Percentiles rank a stretch among this genome's conserved stretches.
Conservation (phyloP, 1,284 basidiomycete genomes). For the Ganoderma resinaceum region DNA sequence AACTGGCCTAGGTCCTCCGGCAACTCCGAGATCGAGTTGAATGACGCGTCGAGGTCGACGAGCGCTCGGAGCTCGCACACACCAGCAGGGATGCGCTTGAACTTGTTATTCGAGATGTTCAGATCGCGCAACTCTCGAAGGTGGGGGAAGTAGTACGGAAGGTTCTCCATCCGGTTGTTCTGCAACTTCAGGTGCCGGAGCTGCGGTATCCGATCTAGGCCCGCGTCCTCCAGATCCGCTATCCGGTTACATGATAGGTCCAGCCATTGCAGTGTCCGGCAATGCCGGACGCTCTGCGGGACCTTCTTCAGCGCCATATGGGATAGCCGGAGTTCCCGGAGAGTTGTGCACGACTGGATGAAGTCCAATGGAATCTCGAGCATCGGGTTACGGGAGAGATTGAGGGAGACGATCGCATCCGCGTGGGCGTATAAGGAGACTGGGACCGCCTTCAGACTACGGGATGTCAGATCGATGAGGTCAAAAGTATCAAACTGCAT, state of each 20-base stretch:
- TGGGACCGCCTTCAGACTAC: conserved; percentile 90
- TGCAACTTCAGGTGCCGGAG: conserved; percentile 83
- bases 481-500: conserved; percentile 80
- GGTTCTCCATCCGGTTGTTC: conserved; percentile 91
- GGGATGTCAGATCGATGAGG: conserved; percentile 84
- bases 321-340: conserved; percentile 90
- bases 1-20: conserved; percentile 85
- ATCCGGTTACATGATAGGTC: conserved; percentile 96
- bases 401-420: conserved; percentile 86
- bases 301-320: conserved; percentile 96
- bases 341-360: conserved; percentile 85
- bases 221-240: conserved; percentile 87
- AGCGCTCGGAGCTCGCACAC: conserved; percentile 81
- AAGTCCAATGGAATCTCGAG: conserved; percentile 97
- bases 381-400: conserved; percentile 95
- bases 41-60: conserved; percentile 92
- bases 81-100: conserved; percentile 81
- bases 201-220: conserved; percentile 79
- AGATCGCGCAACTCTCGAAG: conserved; percentile 79
- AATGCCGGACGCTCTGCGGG: conserved; percentile 84
- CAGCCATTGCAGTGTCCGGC: conserved; percentile 79
- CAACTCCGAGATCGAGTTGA: conserved; percentile 88
- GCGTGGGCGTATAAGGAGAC: conserved; percentile 90
- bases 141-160: conserved; percentile 87
- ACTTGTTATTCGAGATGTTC: conserved; percentile 98